Evolutionary conservation across 78 protist species (phyloP).

Genomic region (Trichosphaerium sp.): DNA sequence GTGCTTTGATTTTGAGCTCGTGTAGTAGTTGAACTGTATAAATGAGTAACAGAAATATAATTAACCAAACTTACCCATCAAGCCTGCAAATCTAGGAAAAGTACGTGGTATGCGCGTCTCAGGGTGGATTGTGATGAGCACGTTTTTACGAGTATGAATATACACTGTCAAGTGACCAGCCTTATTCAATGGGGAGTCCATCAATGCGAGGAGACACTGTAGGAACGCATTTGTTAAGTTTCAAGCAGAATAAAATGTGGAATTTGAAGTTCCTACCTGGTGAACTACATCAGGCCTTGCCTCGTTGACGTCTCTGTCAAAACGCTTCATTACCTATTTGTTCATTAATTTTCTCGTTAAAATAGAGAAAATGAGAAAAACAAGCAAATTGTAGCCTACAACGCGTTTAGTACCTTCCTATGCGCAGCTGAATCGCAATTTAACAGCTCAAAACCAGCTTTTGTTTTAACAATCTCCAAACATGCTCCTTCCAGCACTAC

Average conservation of each 20-base stretch:
- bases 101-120: constrained; percentile 93
- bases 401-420: too few species aligned
- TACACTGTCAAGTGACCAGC: constrained; percentile 89
- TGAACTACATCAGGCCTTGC: constrained; percentile 94
- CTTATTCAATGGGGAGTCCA: constrained; percentile 95
- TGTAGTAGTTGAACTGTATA: constrained; percentile 84
- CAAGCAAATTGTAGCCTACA: too few species aligned
- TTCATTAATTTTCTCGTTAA: constrained; percentile 13
- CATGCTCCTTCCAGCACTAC: constrained; percentile 80
- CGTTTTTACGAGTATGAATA: constrained; percentile 60
- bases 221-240: background rate
- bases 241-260: background rate
- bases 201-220: constrained; percentile 83
- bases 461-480: constrained; percentile 75
- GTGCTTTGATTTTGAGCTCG: constrained; percentile 85
- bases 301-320: constrained; percentile 61
- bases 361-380: background rate
- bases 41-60: background rate
- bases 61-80: constrained; percentile 67
- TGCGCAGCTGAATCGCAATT: too few species aligned
- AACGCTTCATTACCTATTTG: constrained; percentile 43
- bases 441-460: constrained; percentile 69
- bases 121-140: constrained; percentile 83
- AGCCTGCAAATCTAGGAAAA: constrained; percentile 83
- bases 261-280: constrained; percentile 51